Percentiles rank a stretch among this genome's conserved stretches.
Conservation (phyloP, 805 yeast genomes). For the Candida krabiensis region DNA sequence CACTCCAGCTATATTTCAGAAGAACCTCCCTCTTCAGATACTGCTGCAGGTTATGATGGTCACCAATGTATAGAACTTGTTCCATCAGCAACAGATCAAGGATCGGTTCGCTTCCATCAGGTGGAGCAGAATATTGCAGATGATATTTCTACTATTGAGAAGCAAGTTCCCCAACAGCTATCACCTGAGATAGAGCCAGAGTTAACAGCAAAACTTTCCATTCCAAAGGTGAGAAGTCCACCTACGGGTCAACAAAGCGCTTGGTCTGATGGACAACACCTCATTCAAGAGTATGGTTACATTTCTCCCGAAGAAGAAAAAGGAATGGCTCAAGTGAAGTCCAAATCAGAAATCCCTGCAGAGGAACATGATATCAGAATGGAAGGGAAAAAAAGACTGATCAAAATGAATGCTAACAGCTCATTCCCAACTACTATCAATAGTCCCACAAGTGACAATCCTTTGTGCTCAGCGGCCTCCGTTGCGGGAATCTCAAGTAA, state of each 20-base stretch:
- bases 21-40: too few relatives aligned
- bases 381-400: constrained; percentile 2
- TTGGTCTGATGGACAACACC: constrained; percentile 24
- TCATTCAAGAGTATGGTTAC: constrained; percentile 26
- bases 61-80: too few relatives aligned
- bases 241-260: constrained; percentile 14
- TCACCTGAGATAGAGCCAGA: constrained; percentile 6
- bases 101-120: too few relatives aligned
- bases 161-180: neutral
- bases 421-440: neutral
- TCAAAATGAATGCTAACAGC: constrained; percentile 1
- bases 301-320: constrained; percentile 14
- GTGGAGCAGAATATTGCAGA: too few relatives aligned
- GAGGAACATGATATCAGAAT: constrained; percentile 12
- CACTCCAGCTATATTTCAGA: constrained; percentile 19
- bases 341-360: constrained; percentile 1
- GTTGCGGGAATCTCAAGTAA: constrained; percentile 21
- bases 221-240: constrained; percentile 20
- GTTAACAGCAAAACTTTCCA: constrained; percentile 8
- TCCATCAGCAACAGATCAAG: too few relatives aligned
- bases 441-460: constrained; percentile 9
- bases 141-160: too few relatives aligned
- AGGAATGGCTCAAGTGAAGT: neutral
- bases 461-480: constrained; percentile 18
- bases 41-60: too few relatives aligned